Evolutionary conservation across 805 yeast genomes (phyloP).

Genomic region (Suhomyces emberorum): DNA sequence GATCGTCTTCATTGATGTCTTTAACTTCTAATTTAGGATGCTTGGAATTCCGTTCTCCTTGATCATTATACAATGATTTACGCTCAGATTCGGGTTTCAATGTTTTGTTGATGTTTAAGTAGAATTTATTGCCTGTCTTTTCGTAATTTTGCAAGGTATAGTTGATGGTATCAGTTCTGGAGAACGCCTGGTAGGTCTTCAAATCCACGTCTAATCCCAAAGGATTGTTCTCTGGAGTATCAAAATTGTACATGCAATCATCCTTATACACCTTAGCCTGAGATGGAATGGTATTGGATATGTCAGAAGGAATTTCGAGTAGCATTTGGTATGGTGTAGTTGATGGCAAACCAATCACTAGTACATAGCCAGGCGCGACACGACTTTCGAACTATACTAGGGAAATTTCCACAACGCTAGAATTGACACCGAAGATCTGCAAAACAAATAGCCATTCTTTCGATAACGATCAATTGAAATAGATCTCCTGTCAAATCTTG

Average conservation of each 20-base stretch:
- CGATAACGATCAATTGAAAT: too few species aligned
- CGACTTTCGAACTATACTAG: too few species aligned
- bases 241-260: slow-evolving; percentile 87
- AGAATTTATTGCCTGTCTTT: slow-evolving; percentile 51
- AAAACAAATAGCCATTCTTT: too few species aligned
- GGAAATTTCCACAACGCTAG: too few species aligned
- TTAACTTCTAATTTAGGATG: slow-evolving; percentile 65
- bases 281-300: slow-evolving; percentile 20
- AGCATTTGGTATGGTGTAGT: slow-evolving; percentile 5
- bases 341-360: not conserved
- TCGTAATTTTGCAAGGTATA: slow-evolving; percentile 59
- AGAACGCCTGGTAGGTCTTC: slow-evolving; percentile 67
- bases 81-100: slow-evolving; percentile 41
- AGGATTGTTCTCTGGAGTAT: slow-evolving; percentile 49
- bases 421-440: too few species aligned
- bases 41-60: slow-evolving; percentile 38
- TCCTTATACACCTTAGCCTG: slow-evolving; percentile 63
- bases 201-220: slow-evolving; percentile 76
- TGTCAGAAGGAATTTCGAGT: slow-evolving; percentile 10
- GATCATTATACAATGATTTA: slow-evolving; percentile 12
- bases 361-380: not conserved
- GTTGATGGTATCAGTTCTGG: slow-evolving; percentile 38
- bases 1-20: slow-evolving; percentile 59
- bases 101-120: slow-evolving; percentile 55
- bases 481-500: too few species aligned